phyloP scores from a whole-genome alignment of 495 filamentous ascomycete genomes.

The Thermochaetoides thermophila region DNA sequence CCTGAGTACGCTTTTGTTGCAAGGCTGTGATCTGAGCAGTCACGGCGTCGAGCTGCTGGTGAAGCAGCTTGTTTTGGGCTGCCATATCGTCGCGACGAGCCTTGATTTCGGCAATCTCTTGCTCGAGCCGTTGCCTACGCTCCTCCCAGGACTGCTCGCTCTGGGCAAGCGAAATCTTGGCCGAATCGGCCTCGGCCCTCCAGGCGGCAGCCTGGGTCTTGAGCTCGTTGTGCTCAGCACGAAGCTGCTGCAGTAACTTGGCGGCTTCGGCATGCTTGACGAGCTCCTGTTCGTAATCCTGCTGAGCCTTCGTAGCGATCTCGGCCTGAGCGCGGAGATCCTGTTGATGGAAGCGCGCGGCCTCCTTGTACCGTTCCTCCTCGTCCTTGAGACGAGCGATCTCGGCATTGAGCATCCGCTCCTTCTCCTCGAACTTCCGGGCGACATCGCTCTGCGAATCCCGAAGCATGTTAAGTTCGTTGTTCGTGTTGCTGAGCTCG shows the following conservation, averaged over 20 bases:
- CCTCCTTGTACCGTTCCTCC: constrained; percentile 58
- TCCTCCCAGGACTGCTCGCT: constrained; percentile 82
- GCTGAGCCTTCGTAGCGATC: constrained; percentile 82
- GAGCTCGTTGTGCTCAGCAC: constrained; percentile 65
- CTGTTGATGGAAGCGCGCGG: constrained; percentile 70
- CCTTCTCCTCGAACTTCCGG: constrained; percentile 68
- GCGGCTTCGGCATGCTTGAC: constrained; percentile 90
- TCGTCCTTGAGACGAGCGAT: constrained; percentile 76
- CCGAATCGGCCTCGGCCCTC: constrained; percentile 66
- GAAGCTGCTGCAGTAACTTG: constrained; percentile 60
- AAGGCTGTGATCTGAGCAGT: constrained; percentile 61
- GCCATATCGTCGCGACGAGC: constrained; percentile 64
- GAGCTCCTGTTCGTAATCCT: constrained; percentile 86
- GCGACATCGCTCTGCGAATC: constrained; percentile 59
- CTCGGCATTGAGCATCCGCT: constrained; percentile 53
- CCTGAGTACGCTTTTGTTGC: constrained; percentile 50
- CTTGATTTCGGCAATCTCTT: constrained; percentile 65
- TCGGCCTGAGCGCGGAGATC: constrained; percentile 85
- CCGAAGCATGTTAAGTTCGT: constrained; percentile 61
- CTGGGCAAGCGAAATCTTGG: constrained; percentile 57
- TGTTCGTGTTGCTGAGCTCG: constrained; percentile 67
- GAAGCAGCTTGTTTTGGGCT: constrained; percentile 74
- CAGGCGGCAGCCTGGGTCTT: constrained; percentile 57
- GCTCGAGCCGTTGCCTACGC: constrained; percentile 61
- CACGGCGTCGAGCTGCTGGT: constrained; percentile 75